A percentile compares a stretch with the other conserved stretches of the same genome.
Conservation (phyloP, 2,329 filamentous ascomycete species). For the Colletotrichum sp. region DNA sequence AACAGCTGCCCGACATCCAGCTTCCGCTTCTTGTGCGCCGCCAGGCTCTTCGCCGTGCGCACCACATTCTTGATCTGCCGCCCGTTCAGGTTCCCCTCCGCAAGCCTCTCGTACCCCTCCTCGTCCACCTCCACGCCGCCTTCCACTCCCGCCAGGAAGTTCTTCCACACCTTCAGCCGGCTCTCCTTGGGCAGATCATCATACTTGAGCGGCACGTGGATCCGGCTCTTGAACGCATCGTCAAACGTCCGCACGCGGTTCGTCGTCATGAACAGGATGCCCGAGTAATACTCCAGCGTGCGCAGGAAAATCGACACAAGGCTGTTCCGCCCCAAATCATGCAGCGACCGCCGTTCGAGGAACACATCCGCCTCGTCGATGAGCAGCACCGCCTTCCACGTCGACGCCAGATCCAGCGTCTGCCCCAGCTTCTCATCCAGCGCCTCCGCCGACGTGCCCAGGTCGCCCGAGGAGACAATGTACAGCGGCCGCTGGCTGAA, state of each 20-base stretch:
- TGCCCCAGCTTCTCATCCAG: constrained; percentile 76
- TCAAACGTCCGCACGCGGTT: constrained; percentile 74
- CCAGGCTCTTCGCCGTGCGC: constrained; percentile 81
- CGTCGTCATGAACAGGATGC: constrained; percentile 56
- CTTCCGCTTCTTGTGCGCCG: constrained; percentile 66
- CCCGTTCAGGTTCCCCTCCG: constrained; percentile 67
- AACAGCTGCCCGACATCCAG: constrained; percentile 68
- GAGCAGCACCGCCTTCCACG: constrained; percentile 84
- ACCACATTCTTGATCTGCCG: constrained; percentile 88
- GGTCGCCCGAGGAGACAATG: constrained; percentile 67
- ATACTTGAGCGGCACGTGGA: constrained; percentile 85
- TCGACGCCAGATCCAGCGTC: constrained; percentile 82
- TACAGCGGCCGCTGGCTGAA: constrained; percentile 54
- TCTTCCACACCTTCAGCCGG: constrained; percentile 47
- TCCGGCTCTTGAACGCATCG: constrained; percentile 87
- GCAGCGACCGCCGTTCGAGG: constrained; percentile 80
- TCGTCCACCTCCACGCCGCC: constrained; percentile 45
- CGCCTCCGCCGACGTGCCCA: constrained; percentile 68
- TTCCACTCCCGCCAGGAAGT: constrained; percentile 6
- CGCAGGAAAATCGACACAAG: constrained; percentile 73
- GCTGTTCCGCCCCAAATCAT: constrained; percentile 84
- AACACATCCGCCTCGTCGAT: constrained; percentile 89
- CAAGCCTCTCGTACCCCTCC: constrained; percentile 59
- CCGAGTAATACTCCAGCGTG: constrained; percentile 56
- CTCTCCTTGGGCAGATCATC: constrained; percentile 75